phyloP scores from a whole-genome alignment of 495 filamentous ascomycete species.

The Recurvomyces mirabilis region DNA sequence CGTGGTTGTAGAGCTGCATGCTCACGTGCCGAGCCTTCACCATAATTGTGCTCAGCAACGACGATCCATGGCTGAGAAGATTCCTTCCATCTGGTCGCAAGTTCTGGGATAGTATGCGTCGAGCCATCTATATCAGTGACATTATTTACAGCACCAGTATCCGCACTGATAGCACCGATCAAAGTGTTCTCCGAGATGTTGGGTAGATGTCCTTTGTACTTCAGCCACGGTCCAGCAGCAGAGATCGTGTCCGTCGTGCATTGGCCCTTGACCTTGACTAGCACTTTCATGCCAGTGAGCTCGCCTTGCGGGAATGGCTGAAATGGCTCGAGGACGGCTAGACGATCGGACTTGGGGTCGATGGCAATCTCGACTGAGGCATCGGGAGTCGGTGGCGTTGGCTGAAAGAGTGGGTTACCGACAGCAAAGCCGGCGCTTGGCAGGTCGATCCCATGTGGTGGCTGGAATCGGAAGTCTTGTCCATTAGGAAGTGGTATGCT shows the following conservation, averaged over 20 bases:
- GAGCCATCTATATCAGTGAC: constrained; percentile 67
- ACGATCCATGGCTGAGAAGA: constrained; percentile 71
- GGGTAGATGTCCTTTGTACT: constrained; percentile 97
- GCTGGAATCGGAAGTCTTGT: constrained; percentile 69
- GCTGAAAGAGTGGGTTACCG: constrained; percentile 66
- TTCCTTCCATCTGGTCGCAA: constrained; percentile 70
- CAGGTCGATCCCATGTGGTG: constrained; percentile 67
- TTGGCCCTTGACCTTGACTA: constrained; percentile 92
- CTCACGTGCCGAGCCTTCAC: constrained; percentile 87
- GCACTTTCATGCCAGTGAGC: constrained; percentile 59
- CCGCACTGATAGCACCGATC: constrained; percentile 85
- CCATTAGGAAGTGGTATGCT: constrained; percentile 70
- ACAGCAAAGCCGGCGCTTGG: constrained; percentile 66
- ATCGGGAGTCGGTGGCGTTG: constrained; percentile 58
- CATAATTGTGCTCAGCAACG: constrained; percentile 95
- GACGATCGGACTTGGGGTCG: constrained; percentile 71
- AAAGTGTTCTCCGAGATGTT: constrained; percentile 96
- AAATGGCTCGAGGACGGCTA: constrained; percentile 88
- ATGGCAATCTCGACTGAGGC: constrained; percentile 56
- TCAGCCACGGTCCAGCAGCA: constrained; percentile 92
- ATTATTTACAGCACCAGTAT: constrained; percentile 86
- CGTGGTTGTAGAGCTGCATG: constrained; percentile 95
- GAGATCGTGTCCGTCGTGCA: constrained; percentile 99
- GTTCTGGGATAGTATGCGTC: constrained; percentile 61
- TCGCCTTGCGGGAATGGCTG: constrained; percentile 68